Base-by-base conservation (phyloP, 2,329 filamentous ascomycete genomes). In the Talaromyces marneffei region DNA sequence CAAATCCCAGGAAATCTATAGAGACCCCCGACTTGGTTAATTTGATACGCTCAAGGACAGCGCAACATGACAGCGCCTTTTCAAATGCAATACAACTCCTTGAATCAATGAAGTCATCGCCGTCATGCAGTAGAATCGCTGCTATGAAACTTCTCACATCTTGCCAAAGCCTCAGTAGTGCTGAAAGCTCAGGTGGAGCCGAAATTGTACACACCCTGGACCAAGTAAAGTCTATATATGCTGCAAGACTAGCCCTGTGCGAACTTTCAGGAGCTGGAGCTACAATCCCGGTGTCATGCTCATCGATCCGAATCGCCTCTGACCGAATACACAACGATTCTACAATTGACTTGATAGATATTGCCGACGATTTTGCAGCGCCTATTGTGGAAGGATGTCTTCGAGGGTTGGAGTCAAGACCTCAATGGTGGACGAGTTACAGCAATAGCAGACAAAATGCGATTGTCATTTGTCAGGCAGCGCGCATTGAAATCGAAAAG, bases 381-480 rank as follows among this genome's bases (percentile, higher is more conserved):
- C 65, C 72, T 27, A 55, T 72, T 18, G 65, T 86, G 25, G 75
- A 78, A 50, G 67, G 74, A 9, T 89, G 86, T 65, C 72, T 86
- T 4, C 77, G 74, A 50, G 79, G 79, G 4, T 71, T 89, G 1
- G 80, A 82, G 50, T 78, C 79, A 18, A 77, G 80, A 25, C 78
- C 81, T 1, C 84, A 85, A 48, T 82, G 79, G 69, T 88, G 85
- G 85, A 86, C 80, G 1, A 87, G 84, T 25, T 89, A 85, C 74
- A 84, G 83, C 65, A 86, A 86, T 70, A 83, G 79, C 61, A 78
- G 80, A 60, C 83, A 86, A 60, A 85, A 86, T 65, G 85, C 85
- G 2, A 75, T 84, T 46, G 73, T 85, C 18, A 83, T 88, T 66
- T 89, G 87, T 65, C 81, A 86, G 64, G 84, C 85, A 29, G 81